Conservation (phyloP, 345 rosid genomes). For the Dimocarpus longan region DNA sequence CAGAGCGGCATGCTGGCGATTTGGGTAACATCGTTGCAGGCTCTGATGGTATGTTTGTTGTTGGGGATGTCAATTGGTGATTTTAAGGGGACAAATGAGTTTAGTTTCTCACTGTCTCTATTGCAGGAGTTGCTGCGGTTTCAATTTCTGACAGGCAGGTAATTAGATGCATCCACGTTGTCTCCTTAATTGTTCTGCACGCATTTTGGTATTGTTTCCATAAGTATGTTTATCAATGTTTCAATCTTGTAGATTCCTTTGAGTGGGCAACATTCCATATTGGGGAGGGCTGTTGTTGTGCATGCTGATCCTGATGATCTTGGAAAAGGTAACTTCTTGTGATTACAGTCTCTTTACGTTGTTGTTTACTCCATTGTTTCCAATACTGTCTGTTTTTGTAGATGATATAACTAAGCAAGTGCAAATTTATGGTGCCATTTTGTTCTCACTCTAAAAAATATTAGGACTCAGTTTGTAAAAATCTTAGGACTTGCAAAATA, state of each 20-base stretch:
- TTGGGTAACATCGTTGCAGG: conserved; percentile 87
- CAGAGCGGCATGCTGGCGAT: conserved; percentile 92
- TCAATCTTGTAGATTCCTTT: conserved; percentile 72
- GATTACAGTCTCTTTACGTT: conserved; percentile 14
- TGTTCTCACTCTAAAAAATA: neutral
- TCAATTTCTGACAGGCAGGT: conserved; percentile 72
- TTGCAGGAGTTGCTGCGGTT: conserved; percentile 87
- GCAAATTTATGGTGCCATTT: neutral
- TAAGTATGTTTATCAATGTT: conserved; percentile 1
- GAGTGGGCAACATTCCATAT: conserved; percentile 69
- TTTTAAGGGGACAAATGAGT: neutral
- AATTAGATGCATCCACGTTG: neutral
- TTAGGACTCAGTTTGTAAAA: neutral
- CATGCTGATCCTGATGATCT: conserved; percentile 95
- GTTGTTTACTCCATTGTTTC: too few relatives aligned
- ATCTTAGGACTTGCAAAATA: neutral
- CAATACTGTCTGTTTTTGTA: neutral
- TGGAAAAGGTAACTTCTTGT: conserved; percentile 38
- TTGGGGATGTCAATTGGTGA: neutral
- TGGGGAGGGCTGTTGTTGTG: conserved; percentile 92
- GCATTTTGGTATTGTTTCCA: neutral
- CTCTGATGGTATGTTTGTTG: conserved; percentile 56
- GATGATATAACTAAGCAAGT: neutral
- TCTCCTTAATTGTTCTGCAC: neutral
- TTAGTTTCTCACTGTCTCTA: neutral